Percentiles rank a stretch among this genome's conserved stretches.
Conservation (phyloP, 306 rosid species). For the Potentilla sterilis region DNA sequence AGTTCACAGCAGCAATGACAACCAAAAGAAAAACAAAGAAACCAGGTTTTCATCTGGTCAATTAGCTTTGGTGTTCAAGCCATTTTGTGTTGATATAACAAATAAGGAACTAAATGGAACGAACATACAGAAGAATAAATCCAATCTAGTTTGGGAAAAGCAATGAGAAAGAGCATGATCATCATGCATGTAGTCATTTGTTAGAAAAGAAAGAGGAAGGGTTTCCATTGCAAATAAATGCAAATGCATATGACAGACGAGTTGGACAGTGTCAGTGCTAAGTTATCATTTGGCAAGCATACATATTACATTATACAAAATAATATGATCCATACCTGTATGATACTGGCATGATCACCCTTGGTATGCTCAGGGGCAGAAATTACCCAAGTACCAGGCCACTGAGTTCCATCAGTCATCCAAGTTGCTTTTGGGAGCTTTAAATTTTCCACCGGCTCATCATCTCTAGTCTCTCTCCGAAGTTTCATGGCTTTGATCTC, state of each 20-base stretch:
- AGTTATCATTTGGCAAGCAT: neutral
- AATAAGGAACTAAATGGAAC: neutral
- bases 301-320: neutral
- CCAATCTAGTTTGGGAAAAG: neutral
- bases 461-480: slow-evolving; percentile 51
- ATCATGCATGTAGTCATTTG: neutral
- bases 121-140: neutral
- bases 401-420: slow-evolving; percentile 73
- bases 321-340: slow-evolving; percentile 44
- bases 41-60: neutral
- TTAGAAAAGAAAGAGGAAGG: neutral
- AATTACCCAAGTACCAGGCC: slow-evolving; percentile 80
- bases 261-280: neutral
- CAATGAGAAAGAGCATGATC: neutral
- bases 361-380: slow-evolving; percentile 53
- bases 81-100: neutral
- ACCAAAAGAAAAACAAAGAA: neutral
- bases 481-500: slow-evolving; percentile 60
- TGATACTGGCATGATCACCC: slow-evolving; percentile 82
- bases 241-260: neutral
- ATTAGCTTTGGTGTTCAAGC: neutral
- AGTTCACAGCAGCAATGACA: neutral
- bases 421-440: slow-evolving; percentile 67
- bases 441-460: slow-evolving; percentile 44
- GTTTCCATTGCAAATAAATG: neutral